Percentiles rank a stretch among this genome's conserved stretches.
phyloP scores from a whole-genome alignment of 345 rosid genomes.

The Gossypium thurberi region DNA sequence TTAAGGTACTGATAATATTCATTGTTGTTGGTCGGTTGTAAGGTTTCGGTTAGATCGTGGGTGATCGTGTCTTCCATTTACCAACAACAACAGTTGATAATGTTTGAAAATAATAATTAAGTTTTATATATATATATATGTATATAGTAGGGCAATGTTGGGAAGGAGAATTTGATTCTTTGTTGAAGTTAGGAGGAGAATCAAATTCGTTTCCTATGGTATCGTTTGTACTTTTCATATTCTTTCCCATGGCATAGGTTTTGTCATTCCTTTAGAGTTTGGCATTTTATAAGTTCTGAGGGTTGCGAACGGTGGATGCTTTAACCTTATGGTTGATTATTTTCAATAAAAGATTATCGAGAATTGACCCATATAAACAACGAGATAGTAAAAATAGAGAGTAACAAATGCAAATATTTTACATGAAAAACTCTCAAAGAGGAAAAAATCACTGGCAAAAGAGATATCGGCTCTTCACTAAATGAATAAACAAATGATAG shows the following conservation, averaged over 20 bases:
- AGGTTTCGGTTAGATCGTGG: slow-evolving; percentile 12
- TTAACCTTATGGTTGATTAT: no score
- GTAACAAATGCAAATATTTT: no score
- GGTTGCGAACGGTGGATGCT: no score
- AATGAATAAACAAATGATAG: no score
- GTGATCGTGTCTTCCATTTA: slow-evolving; percentile 20
- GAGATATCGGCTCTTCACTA: no score
- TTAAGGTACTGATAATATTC: slow-evolving; percentile 16
- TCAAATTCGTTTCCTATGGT: slow-evolving; percentile 1
- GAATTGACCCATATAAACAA: rapidly evolving
- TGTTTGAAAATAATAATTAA: neutral
- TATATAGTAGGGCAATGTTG: neutral
- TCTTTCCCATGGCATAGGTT: neutral
- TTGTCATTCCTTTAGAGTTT: neutral
- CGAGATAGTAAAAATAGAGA: rapidly evolving
- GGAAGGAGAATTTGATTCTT: neutral
- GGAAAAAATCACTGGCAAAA: no score
- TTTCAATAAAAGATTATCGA: no score
- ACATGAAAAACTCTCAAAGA: no score
- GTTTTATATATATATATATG: no score
- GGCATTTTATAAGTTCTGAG: no score
- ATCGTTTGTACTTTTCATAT: neutral
- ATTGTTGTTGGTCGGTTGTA: neutral
- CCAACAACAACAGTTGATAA: neutral
- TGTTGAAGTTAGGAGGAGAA: neutral